Conservation (phyloP, 176 grass and related monocot species). For the Leersia perrieri region DNA sequence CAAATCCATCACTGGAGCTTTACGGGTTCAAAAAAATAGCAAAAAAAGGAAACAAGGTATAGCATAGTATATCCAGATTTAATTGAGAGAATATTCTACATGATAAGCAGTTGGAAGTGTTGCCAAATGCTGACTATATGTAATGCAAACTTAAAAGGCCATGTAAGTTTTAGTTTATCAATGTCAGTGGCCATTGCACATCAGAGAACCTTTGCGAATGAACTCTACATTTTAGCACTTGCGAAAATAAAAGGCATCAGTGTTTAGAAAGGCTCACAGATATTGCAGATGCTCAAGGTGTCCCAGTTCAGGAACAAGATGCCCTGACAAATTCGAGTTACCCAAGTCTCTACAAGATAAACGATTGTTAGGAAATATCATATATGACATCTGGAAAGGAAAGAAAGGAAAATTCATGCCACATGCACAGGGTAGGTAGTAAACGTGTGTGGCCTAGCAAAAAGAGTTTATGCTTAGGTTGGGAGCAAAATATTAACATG, state of each 20-base stretch:
- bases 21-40: background rate
- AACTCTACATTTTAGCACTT: background rate
- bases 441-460: background rate
- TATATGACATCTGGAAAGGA: background rate
- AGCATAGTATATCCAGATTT: background rate
- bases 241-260: background rate
- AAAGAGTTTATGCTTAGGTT: background rate
- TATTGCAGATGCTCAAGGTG: constrained; percentile 74
- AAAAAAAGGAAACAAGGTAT: background rate
- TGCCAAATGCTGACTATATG: background rate
- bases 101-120: background rate
- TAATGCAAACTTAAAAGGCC: background rate
- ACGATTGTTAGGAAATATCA: background rate
- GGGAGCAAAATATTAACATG: background rate
- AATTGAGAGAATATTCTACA: background rate
- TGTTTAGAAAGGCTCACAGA: constrained; percentile 43
- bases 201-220: background rate
- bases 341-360: constrained; percentile 63
- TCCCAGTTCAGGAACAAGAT: constrained; percentile 63
- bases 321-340: constrained; percentile 76
- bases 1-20: background rate
- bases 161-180: background rate
- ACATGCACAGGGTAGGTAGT: background rate
- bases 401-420: background rate
- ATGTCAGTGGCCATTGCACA: background rate